Percentiles rank a stretch among this genome's conserved stretches.
Conservation (phyloP, 1,139 yeast species). For the Candida labiduridarum region DNA sequence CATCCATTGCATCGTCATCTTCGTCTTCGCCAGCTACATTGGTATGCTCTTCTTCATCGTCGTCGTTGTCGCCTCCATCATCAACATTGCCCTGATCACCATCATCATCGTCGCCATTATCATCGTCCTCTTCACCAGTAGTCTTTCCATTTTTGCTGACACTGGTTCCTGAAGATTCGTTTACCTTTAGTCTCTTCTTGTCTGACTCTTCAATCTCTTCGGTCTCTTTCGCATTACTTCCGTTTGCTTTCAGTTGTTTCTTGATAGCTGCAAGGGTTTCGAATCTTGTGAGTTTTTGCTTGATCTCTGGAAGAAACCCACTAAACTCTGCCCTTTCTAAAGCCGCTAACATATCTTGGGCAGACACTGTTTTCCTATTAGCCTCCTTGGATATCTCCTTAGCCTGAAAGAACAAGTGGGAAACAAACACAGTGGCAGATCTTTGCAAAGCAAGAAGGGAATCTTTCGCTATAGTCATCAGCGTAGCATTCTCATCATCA, state of each 20-base stretch:
- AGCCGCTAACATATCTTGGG: conserved; percentile 65
- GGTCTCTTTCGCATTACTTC: conserved; percentile 18
- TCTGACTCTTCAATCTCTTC: conserved; percentile 20
- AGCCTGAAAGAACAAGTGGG: conserved; percentile 65
- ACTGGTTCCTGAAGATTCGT: conserved; percentile 22
- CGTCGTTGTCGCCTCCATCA: not conserved
- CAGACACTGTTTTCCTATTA: conserved; percentile 62
- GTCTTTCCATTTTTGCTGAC: conserved; percentile 15
- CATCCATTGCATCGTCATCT: conserved; percentile 23
- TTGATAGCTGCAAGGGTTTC: conserved; percentile 43
- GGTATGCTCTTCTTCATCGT: conserved; percentile 17
- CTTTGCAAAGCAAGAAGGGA: conserved; percentile 67
- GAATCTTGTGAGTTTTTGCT: conserved; percentile 50
- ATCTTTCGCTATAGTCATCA: conserved; percentile 60
- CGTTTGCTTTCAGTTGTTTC: conserved; percentile 29
- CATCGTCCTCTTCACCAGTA: conserved; percentile 15
- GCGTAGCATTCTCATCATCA: conserved; percentile 31
- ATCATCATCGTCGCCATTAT: conserved; percentile 22
- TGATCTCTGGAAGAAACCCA: conserved; percentile 56
- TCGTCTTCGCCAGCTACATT: conserved; percentile 16
- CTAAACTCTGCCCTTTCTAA: conserved; percentile 57
- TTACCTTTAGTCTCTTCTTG: conserved; percentile 16
- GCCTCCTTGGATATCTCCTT: conserved; percentile 53
- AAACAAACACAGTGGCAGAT: conserved; percentile 73
- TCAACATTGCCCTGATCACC: conserved; percentile 16